These are phyloP conservation scores for Lasiosphaeria hispida DNA, from an alignment of 495 filamentous ascomycete species.

Conservation along the genomic window DNA sequence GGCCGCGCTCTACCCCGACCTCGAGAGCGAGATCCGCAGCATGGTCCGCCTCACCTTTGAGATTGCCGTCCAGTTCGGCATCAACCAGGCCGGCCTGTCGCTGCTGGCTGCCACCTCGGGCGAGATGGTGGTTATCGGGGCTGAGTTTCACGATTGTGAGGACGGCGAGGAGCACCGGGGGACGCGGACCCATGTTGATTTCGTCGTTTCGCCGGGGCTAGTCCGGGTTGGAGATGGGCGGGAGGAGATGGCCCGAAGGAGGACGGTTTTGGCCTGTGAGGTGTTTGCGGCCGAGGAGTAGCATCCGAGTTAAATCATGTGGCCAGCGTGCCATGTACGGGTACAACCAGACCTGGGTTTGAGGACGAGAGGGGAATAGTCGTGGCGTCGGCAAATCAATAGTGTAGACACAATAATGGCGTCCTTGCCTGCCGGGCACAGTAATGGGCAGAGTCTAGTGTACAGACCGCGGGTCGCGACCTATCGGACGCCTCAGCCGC, in stretches of 20 bases:
- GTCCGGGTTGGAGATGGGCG: not conserved
- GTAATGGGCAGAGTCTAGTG: no score
- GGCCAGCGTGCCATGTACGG: not conserved
- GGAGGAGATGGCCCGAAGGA: not conserved
- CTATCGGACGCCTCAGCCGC: no score
- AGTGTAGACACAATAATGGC: no score
- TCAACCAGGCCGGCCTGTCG: slow-evolving; percentile 1
- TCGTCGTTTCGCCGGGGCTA: not conserved
- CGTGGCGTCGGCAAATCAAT: no score
- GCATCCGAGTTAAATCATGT: not conserved
- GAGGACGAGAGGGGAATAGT: not conserved
- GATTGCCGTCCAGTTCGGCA: slow-evolving; percentile 1
- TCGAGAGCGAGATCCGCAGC: not conserved
- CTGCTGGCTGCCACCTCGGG: not conserved
- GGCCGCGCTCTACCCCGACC: not conserved
- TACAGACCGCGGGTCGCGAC: no score
- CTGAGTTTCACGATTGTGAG: slow-evolving; percentile 2
- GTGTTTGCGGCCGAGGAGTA: not conserved
- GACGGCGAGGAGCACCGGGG: slow-evolving; percentile 1
- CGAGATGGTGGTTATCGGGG: not conserved
- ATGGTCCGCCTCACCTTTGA: not conserved
- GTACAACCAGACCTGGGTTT: no score
- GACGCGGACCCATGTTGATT: not conserved
- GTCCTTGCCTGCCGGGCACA: no score
- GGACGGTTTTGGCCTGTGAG: not conserved